A percentile compares a stretch with the other conserved stretches of the same genome.
These are phyloP conservation scores for Plantago elongata DNA, from an alignment of 257 asterid species.

Conservation along the genomic window DNA sequence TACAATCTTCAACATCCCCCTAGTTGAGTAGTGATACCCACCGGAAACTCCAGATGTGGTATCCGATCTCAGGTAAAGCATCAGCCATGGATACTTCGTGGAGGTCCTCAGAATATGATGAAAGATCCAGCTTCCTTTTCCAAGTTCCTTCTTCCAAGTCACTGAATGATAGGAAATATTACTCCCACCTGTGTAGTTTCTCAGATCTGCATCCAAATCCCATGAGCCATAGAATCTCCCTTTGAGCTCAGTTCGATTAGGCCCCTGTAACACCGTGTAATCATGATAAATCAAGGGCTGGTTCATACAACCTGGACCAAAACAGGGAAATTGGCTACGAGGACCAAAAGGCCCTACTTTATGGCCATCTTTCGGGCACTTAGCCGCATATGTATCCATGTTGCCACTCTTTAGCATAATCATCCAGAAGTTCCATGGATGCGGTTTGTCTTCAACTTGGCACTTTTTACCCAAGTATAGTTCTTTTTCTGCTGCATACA, in stretches of 20 bases:
- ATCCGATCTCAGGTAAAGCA: constrained; percentile 84
- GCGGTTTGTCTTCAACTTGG: constrained; percentile 54
- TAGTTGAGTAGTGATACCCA: constrained; percentile 73
- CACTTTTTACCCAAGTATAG: constrained; percentile 61
- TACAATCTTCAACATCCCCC: constrained; percentile 79
- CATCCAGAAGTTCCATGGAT: constrained; percentile 95
- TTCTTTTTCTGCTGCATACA: constrained; percentile 65
- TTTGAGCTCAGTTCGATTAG: constrained; percentile 30
- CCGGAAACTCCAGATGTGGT: constrained; percentile 72
- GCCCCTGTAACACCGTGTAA: constrained; percentile 54
- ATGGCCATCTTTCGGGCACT: constrained; percentile 63
- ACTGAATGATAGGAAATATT: constrained; percentile 55
- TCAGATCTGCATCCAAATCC: constrained; percentile 43
- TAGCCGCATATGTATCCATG: constrained; percentile 75
- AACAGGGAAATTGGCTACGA: constrained; percentile 53
- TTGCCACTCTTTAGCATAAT: constrained; percentile 82
- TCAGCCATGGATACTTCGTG: constrained; percentile 74
- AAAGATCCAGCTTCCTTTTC: constrained; percentile 72
- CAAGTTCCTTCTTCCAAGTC: constrained; percentile 70
- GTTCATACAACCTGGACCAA: constrained; percentile 79
- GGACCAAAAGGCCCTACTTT: constrained; percentile 51
- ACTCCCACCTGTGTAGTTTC: constrained; percentile 18
- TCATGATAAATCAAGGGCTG: constrained; percentile 68
- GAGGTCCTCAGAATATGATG: constrained; percentile 68
- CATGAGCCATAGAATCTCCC: constrained; percentile 78